These are phyloP conservation scores for Aquilaria agallochum DNA, from an alignment of 441 rosid genomes.

Conservation along the genomic window DNA sequence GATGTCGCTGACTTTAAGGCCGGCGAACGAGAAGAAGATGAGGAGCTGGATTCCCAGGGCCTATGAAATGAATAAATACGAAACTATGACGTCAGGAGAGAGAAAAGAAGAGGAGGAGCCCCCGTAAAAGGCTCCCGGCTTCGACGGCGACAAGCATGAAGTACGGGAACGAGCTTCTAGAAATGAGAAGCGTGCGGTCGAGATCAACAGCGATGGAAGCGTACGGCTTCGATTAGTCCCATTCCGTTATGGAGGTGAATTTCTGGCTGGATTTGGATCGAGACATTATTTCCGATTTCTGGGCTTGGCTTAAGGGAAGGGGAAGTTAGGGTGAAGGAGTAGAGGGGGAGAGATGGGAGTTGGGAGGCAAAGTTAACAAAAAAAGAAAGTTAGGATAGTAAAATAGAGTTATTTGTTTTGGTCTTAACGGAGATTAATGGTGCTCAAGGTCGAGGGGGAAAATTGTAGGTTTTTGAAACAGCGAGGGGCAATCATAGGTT, in stretches of 20 bases:
- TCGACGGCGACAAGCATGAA: slow-evolving; percentile 90
- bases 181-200: slow-evolving; percentile 80
- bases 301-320: background rate
- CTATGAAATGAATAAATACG: slow-evolving; percentile 78
- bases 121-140: slow-evolving; percentile 82
- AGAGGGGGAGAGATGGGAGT: slow-evolving; percentile 21
- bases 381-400: too few species aligned
- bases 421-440: too few species aligned
- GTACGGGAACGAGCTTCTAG: slow-evolving; percentile 82
- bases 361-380: too few species aligned
- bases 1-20: slow-evolving; percentile 82
- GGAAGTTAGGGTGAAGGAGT: background rate
- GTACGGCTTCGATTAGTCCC: slow-evolving; percentile 35
- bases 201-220: slow-evolving; percentile 92
- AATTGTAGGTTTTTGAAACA: too few species aligned
- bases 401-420: too few species aligned
- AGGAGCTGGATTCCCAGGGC: slow-evolving; percentile 81
- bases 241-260: slow-evolving; percentile 62
- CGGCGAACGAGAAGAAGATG: slow-evolving; percentile 73
- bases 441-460: too few species aligned
- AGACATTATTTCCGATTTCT: slow-evolving; percentile 30
- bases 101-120: slow-evolving; percentile 65
- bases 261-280: slow-evolving; percentile 23
- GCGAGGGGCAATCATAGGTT: too few species aligned
- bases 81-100: slow-evolving; percentile 55